Base-by-base conservation (phyloP, 352 stramenopile genomes). In the Phytophthora ohioensis region DNA sequence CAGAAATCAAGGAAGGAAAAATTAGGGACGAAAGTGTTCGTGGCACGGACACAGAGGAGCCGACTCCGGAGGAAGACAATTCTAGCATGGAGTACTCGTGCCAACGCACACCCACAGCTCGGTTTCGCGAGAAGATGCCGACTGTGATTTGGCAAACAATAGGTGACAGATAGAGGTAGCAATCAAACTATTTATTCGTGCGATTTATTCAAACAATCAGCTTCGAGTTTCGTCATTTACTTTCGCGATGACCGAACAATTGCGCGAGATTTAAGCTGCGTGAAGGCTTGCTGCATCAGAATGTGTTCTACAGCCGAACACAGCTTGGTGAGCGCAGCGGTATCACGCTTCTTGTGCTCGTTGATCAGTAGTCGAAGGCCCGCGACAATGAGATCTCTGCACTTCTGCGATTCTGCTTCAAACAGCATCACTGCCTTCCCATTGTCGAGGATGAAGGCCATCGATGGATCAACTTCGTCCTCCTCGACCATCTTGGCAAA, bases 331-430 rank as follows among this genome's bases (percentile, higher is more conserved):
- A 91, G 54, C 15, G 73, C 80, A 9, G 55, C 63, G 7, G 67
- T 74, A 56, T 89, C 83, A 6, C 77, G 62, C 58, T 79, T 76
- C 53, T 87, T 90, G 70, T 86, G 84, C 38, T 91, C 82, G 2
- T 80, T 78, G 15, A 88, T 80, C 8, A 94, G 64, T 52, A 92
- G 61, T 11, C 86, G 81, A 41, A 88, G 76, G 0, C 86, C 86
- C 1, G 84, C 84, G 13, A 92, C 84, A 0, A 94, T 59, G 57
- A 94, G 64, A 32, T 94, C 86, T 27, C 86, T 75, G 9, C 65
- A 91, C 75, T 94, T 92, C 30, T 82, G 58, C 3, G 76, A 81
- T 51, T 92, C 86, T 17, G 82, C 80, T 56, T 91, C 70, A 60
- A 91, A 91, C 10, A 91, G 31, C 46, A 94, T 79, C 9, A 73